Conservation (phyloP, 352 stramenopile species). For the Phytophthora gonapodyides region DNA sequence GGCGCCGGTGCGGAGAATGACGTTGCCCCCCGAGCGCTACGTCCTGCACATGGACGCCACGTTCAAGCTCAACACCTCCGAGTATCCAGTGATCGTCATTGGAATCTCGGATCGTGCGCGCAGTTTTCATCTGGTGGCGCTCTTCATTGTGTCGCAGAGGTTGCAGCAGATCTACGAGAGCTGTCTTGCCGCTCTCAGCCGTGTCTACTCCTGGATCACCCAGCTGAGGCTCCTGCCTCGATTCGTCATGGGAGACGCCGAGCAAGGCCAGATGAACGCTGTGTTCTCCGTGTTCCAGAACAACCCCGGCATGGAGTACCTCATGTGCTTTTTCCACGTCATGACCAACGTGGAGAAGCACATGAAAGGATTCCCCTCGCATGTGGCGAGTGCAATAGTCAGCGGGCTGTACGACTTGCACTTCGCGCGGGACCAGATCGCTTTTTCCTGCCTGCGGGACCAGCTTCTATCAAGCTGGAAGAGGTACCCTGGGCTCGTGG, state of each 20-base stretch:
- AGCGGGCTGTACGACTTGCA: constrained; percentile 31
- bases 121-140: neutral
- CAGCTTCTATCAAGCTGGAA: neutral
- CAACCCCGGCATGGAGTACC: neutral
- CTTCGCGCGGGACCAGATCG: constrained; percentile 8
- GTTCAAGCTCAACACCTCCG: constrained; percentile 2
- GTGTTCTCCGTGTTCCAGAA: neutral
- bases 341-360: constrained; percentile 24
- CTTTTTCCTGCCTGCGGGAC: constrained; percentile 2
- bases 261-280: constrained; percentile 3
- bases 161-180: neutral
- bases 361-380: constrained; percentile 5
- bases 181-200: neutral
- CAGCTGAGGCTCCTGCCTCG: neutral
- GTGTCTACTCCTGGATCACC: constrained; percentile 6
- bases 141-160: neutral
- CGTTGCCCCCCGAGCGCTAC: neutral
- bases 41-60: constrained; percentile 11
- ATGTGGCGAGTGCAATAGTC: constrained; percentile 3
- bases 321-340: constrained; percentile 32
- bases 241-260: constrained; percentile 23
- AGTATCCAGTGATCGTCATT: constrained; percentile 7
- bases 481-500: neutral
- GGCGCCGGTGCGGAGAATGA: too few relatives aligned
- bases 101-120: neutral